Base-by-base conservation (phyloP, 2,329 filamentous ascomycete genomes). In the Fusarium siculi region DNA sequence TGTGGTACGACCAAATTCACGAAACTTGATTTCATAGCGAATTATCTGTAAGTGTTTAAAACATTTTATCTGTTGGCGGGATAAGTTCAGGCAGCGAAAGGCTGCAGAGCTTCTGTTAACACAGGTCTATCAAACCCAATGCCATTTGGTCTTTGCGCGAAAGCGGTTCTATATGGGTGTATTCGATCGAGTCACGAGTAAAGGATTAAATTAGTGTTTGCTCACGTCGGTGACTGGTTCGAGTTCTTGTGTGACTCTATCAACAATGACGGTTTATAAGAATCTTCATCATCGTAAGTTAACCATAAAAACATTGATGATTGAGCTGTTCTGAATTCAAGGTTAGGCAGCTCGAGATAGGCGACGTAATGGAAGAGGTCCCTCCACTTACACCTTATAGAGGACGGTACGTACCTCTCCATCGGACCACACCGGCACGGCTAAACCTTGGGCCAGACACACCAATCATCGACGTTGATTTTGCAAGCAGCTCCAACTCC, bases 401-500 rank as follows among this genome's bases (percentile, higher is more conserved):
- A 50, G 40, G n/a, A 46, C 32, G 57, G 63, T 76, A 76, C 63
- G 68, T 76, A 71, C 53, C 58, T 23, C 15, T 36, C 4, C n/a
- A 23, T 54, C n/a, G 42, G 42, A n/a, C 65, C 65, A 63, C 65
- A 43, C 46, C 37, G 43, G 32, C 66, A 49, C 63, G 74, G 58
- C 28, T 70, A 70, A 65, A 65, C 69, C 63, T 54, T 63, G 66
- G 65, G 42, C 23, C 47, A 67, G 49, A 70, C 43, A 15, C 50
- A 50, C 80, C 80, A 81, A 81, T 81, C 80, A 81, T 42, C 44
- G 46, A 67, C 53, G 58, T 61, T 54, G 72, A 81, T 81, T 81
- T 80, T 80, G 73, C 79, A 81, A 81, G 79, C 80, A 81, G 77
- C 72, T 77, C 76, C 74, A 75, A 78, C 67, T 69, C 64, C 70